These are phyloP conservation scores for Symbiodinium natans DNA, from an alignment of 73 alveolate species.

Conservation along the genomic window DNA sequence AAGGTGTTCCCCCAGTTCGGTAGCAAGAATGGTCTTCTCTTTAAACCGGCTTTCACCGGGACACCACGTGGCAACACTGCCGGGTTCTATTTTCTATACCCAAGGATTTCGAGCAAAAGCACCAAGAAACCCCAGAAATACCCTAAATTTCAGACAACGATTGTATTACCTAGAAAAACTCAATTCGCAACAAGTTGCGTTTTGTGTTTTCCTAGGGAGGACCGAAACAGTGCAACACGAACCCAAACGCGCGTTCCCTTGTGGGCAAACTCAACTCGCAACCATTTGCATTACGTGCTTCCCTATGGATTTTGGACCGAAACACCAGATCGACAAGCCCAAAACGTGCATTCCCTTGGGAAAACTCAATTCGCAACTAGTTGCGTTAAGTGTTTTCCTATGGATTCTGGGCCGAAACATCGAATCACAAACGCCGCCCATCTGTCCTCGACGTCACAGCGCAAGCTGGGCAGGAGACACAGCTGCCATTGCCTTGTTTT, in stretches of 20 bases:
- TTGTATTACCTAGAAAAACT: neutral
- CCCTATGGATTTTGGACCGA: neutral
- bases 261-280: neutral
- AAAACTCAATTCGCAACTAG: neutral
- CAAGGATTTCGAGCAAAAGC: no score
- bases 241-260: neutral
- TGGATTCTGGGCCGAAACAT: neutral
- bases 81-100: no score
- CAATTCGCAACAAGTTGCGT: slow-evolving; percentile 2
- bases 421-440: neutral
- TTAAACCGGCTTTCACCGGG: no score
- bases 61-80: no score
- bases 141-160: no score
- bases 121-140: no score
- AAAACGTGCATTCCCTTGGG: neutral
- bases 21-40: no score
- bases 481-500: neutral
- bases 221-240: neutral
- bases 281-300: neutral
- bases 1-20: no score
- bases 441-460: neutral
- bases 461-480: neutral
- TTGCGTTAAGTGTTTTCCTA: neutral
- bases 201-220: neutral
- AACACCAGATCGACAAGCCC: neutral